Conservation (phyloP, 176 grass and related monocot species). For the Leersia perrieri region DNA sequence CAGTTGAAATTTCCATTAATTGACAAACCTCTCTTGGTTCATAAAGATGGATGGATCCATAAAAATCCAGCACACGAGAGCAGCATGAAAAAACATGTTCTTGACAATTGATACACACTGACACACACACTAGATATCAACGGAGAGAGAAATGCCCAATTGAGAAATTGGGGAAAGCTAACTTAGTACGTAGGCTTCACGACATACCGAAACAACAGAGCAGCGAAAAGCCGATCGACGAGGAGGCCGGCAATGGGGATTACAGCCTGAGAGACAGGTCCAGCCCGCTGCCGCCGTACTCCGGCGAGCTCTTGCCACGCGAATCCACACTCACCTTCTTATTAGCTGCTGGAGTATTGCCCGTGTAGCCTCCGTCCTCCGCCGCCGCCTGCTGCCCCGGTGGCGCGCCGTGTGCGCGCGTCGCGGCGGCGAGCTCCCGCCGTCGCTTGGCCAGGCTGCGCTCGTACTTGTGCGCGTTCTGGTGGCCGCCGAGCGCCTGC, state of each 20-base stretch:
- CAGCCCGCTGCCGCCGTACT: slow-evolving; percentile 17
- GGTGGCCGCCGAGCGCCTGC: slow-evolving; percentile 89
- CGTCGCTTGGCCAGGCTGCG: slow-evolving; percentile 65
- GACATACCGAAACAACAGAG: slow-evolving; percentile 2
- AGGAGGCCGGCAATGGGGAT: neutral
- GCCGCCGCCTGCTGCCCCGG: neutral
- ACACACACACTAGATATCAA: neutral
- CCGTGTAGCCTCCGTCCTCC: neutral
- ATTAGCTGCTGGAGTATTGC: neutral
- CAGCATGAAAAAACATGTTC: neutral
- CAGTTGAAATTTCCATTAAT: slow-evolving; percentile 18
- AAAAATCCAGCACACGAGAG: neutral
- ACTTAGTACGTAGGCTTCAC: neutral
- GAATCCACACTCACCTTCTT: slow-evolving; percentile 10
- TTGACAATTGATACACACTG: neutral
- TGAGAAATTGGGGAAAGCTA: neutral
- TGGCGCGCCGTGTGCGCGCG: slow-evolving; percentile 15
- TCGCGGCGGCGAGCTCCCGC: slow-evolving; percentile 39
- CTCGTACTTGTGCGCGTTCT: slow-evolving; percentile 97
- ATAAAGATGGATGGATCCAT: neutral
- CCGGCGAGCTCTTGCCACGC: neutral
- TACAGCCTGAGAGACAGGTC: slow-evolving; percentile 58
- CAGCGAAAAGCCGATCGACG: neutral
- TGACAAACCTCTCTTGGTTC: neutral
- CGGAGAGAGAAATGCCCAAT: neutral